Percentiles rank a stretch among this genome's conserved stretches.
These are phyloP conservation scores for Claviceps maximensis DNA, from an alignment of 2,329 filamentous ascomycete species.

Conservation along the genomic window DNA sequence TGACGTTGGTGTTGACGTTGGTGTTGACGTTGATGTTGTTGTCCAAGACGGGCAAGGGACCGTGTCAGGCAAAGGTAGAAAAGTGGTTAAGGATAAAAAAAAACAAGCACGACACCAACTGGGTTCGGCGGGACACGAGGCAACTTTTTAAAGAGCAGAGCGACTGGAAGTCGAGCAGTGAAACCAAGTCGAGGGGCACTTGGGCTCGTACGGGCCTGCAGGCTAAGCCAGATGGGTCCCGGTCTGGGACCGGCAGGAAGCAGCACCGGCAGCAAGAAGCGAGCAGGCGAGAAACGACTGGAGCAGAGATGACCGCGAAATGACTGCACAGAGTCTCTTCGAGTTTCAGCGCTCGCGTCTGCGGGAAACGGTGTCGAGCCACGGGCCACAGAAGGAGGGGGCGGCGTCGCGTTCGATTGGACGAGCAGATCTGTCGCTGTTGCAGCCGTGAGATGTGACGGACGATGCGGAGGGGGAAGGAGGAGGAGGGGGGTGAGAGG, in stretches of 20 bases:
- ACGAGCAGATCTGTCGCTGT: too few relatives aligned
- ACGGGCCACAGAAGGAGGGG: too few relatives aligned
- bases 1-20: too few relatives aligned
- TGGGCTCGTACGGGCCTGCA: background rate
- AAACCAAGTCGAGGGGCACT: background rate
- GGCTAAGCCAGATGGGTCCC: background rate
- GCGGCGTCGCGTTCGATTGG: too few relatives aligned
- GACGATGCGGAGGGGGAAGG: too few relatives aligned
- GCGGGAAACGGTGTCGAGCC: background rate
- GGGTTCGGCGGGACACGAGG: constrained; percentile 1
- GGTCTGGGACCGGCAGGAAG: background rate
- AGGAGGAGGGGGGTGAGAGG: too few relatives aligned
- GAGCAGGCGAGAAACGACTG: background rate
- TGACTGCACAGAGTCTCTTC: too few relatives aligned
- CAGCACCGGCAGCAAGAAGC: background rate
- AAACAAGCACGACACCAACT: background rate
- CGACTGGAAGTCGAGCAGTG: background rate
- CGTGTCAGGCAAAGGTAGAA: background rate
- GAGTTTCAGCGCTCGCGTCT: constrained; percentile 1
- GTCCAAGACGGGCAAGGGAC: too few relatives aligned
- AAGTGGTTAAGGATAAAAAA: background rate
- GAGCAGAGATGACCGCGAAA: background rate
- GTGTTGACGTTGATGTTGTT: too few relatives aligned
- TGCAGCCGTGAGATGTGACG: too few relatives aligned
- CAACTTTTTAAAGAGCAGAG: background rate